These are phyloP conservation scores for Aotearoamyces nothofagi DNA, from an alignment of 2,329 filamentous ascomycete genomes.

Conservation along the genomic window DNA sequence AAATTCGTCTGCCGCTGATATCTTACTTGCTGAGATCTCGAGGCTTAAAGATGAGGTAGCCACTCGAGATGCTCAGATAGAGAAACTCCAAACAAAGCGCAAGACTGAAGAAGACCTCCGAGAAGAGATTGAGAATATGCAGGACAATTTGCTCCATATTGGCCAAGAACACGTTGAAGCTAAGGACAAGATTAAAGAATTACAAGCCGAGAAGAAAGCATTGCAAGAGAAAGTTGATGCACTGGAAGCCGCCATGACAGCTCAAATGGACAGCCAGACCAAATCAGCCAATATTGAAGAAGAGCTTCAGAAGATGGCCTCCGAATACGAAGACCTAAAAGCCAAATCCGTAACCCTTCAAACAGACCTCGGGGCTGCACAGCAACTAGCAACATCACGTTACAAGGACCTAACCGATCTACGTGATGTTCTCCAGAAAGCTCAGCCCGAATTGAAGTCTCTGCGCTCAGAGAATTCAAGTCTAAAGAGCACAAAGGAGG, in stretches of 20 bases:
- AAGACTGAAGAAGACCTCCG: constrained; percentile 64
- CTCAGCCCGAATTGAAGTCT: constrained; percentile 70
- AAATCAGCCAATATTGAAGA: constrained; percentile 13
- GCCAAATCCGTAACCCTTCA: constrained; percentile 54
- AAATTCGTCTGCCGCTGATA: constrained; percentile 5
- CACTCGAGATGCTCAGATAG: constrained; percentile 46
- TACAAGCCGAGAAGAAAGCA: constrained; percentile 52
- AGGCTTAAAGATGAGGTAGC: constrained; percentile 15
- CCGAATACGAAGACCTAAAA: constrained; percentile 53
- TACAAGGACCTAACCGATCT: constrained; percentile 81
- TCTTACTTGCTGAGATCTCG: constrained; percentile 14
- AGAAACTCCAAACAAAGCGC: constrained; percentile 52
- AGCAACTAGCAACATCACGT: constrained; percentile 71
- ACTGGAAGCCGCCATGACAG: constrained; percentile 6
- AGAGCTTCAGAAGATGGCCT: constrained; percentile 23
- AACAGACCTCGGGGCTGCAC: constrained; percentile 70
- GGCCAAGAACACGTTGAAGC: constrained; percentile 75
- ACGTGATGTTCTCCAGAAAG: constrained; percentile 64
- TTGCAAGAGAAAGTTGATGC: constrained; percentile 34
- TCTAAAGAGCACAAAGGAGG: constrained; percentile 61
- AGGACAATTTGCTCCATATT: constrained; percentile 64
- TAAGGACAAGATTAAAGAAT: constrained; percentile 59
- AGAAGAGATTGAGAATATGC: constrained; percentile 75
- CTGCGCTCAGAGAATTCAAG: constrained; percentile 63
- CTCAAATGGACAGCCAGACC: constrained; percentile 7